Base-by-base conservation (phyloP, 2,329 filamentous ascomycete genomes). In the Exophiala lecanii-corni region DNA sequence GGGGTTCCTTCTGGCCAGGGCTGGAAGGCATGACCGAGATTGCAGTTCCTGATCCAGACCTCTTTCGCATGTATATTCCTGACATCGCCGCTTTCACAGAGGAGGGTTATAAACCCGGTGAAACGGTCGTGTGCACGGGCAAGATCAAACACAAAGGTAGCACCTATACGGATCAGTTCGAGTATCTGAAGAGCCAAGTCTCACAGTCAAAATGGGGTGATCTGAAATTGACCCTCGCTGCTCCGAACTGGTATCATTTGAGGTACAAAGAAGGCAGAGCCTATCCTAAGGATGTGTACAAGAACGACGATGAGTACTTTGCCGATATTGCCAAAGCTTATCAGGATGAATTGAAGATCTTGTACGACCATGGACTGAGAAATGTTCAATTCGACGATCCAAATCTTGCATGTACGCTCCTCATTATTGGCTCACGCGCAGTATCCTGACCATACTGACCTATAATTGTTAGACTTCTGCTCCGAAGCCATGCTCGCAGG, bases 401-500 rank as follows among this genome's bases (percentile, higher is more conserved):
- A 0, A 72, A 75, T 26, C 69, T 81, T 62, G 76, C 76, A 4
- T 80, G 76, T 79, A 59, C 64, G 76, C 65, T 6, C 3, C n/a
- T 12, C 19, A 6, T 72, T 7, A 62, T 56, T 62, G 13, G 30
- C 25, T 21, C 12, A 17, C 20, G 13, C 20, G 9, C 26, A 12
- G 13, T 19, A 12, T 19, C 5, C 72, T 63, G 58, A 67, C 38
- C 28, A 31, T 7, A 19, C 5, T 5, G 3, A 25, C 34, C 13
- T 20, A 32, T n/a, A 23, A 13, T 9, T 6, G 10, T 6, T 40
- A 81, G 77, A 84, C 60, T 84, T 84, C 62, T 84, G 80, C 63
- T 81, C 75, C 15, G 67, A 80, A 47, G 74, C 78, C 58, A 83
- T 84, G 73, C 72, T 81, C 31, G 65, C 76, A 28, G 81, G 79